A percentile compares a stretch with the other conserved stretches of the same genome.
Conservation (phyloP, 306 rosid genomes). For the Glycine tomentella region DNA sequence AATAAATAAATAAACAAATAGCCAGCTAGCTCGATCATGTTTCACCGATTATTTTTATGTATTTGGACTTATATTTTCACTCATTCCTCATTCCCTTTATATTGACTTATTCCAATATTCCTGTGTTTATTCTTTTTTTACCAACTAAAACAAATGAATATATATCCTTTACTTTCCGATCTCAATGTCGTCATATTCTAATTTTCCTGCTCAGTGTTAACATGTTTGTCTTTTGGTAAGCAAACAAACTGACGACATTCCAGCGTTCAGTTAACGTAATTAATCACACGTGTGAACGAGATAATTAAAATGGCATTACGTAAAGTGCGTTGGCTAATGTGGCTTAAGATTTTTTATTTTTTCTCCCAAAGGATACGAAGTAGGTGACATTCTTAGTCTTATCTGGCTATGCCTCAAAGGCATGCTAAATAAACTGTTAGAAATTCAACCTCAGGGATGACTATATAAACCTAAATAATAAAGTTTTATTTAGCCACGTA, state of each 20-base stretch:
- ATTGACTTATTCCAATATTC: no score
- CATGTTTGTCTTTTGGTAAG: neutral
- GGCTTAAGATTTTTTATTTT: neutral
- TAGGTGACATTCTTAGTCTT: neutral
- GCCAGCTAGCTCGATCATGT: no score
- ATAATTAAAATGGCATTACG: neutral
- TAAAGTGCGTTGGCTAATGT: neutral
- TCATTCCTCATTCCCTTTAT: neutral
- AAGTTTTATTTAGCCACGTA: no score
- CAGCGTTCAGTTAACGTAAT: neutral
- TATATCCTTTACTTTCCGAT: neutral
- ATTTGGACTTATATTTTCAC: neutral
- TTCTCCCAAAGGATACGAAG: neutral
- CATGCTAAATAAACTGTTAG: no score
- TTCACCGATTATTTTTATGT: neutral
- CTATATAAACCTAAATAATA: neutral
- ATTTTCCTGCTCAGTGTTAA: neutral
- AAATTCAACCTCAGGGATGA: neutral
- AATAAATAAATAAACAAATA: neutral
- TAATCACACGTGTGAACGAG: slow-evolving; percentile 3
- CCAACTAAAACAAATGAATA: neutral
- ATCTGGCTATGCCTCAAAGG: neutral
- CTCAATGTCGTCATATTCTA: neutral
- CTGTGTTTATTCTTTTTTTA: neutral
- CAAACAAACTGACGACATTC: neutral